Percentiles rank a stretch among this genome's conserved stretches.
Evolutionary conservation across 768 basidiomycete species (phyloP).

Genomic region (Termitomyces bulborhizus): DNA sequence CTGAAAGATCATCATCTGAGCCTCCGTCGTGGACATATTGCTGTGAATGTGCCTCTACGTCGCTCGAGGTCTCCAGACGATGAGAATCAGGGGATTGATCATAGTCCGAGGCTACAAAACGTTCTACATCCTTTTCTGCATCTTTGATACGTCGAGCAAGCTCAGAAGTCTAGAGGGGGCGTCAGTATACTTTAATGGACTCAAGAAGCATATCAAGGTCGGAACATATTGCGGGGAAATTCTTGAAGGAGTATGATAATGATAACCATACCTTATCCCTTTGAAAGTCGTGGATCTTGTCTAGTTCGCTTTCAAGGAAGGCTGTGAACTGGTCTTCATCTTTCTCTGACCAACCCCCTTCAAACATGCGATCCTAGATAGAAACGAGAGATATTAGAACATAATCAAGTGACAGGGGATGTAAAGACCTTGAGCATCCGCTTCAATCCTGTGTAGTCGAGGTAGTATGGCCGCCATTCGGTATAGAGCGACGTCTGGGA

Average conservation of each 20-base stretch:
- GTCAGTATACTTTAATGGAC: neutral
- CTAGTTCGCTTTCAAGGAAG: constrained; percentile 79
- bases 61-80: constrained; percentile 22
- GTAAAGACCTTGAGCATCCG: constrained; percentile 73
- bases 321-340: constrained; percentile 81
- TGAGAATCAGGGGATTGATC: constrained; percentile 14
- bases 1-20: constrained; percentile 59
- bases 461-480: constrained; percentile 88
- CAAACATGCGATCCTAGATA: constrained; percentile 34
- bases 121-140: constrained; percentile 76
- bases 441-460: constrained; percentile 87
- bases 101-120: constrained; percentile 61
- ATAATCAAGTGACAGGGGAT: neutral
- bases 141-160: constrained; percentile 75
- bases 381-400: constrained; percentile 3
- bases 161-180: constrained; percentile 58
- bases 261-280: constrained; percentile 60
- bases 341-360: constrained; percentile 58
- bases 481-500: constrained; percentile 73
- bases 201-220: neutral
- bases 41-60: constrained; percentile 46
- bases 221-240: neutral
- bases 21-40: constrained; percentile 56
- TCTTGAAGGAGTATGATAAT: neutral
- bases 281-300: constrained; percentile 94